Evolutionary conservation across 306 rosid genomes (phyloP).

Genomic region (Coriaria nepalensis): DNA sequence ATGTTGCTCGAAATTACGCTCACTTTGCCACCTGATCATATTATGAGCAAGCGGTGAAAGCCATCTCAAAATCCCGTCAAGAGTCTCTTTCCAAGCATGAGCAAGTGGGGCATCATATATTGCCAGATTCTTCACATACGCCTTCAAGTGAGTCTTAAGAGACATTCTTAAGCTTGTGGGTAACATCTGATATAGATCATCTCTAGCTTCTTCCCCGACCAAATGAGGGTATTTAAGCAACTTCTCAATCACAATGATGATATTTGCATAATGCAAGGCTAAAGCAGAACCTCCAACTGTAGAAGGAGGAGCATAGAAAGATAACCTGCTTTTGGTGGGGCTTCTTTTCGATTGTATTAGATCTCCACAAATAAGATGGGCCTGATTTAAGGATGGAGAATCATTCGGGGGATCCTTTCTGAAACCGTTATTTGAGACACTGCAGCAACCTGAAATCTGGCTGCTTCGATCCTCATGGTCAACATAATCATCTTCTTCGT

Average conservation of each 20-base stretch:
- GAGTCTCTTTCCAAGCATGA: conserved; percentile 83
- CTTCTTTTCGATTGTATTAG: conserved; percentile 23
- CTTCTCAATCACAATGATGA: conserved; percentile 72
- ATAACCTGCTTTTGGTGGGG: conserved; percentile 43
- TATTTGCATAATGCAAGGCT: conserved; percentile 90
- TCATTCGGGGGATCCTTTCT: conserved; percentile 30
- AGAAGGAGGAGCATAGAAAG: conserved; percentile 55
- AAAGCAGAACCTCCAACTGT: conserved; percentile 90
- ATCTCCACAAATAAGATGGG: conserved; percentile 33
- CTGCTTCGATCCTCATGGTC: conserved; percentile 29
- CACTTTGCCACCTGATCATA: conserved; percentile 97
- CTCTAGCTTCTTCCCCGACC: conserved; percentile 87
- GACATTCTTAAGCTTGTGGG: conserved; percentile 70
- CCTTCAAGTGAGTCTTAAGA: conserved; percentile 60
- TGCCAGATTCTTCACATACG: conserved; percentile 64
- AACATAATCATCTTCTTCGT: conserved; percentile 24
- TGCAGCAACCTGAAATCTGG: conserved; percentile 27
- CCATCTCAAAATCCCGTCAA: conserved; percentile 67
- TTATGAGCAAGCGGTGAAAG: conserved; percentile 78
- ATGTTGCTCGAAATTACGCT: conserved; percentile 82
- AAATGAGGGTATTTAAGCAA: conserved; percentile 80
- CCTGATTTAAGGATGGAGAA: conserved; percentile 26
- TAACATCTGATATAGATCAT: conserved; percentile 79
- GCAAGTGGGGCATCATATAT: conserved; percentile 98
- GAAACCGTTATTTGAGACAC: conserved; percentile 21